Conservation (phyloP, 1,284 basidiomycete species). For the Testicularia cyperi region DNA sequence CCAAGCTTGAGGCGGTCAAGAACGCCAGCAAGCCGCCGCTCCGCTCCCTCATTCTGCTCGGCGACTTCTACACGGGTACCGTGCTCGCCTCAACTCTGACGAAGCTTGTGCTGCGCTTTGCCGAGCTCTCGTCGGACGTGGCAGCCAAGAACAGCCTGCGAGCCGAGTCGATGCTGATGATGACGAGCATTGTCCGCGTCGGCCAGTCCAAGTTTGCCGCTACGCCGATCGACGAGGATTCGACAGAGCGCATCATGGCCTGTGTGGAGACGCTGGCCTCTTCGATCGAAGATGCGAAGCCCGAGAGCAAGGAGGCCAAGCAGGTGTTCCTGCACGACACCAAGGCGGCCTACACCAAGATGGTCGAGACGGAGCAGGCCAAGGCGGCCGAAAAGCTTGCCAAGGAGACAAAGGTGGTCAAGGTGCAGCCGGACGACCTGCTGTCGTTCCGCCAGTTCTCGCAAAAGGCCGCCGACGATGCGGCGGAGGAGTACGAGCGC, state of each 20-base stretch:
- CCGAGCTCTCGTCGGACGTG: conserved; percentile 67
- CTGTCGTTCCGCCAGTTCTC: conserved; percentile 91
- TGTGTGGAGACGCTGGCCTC: conserved; percentile 86
- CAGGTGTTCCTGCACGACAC: conserved; percentile 92
- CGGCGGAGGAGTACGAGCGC: conserved; percentile 71
- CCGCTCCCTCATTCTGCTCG: conserved; percentile 85
- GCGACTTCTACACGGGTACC: conserved; percentile 94
- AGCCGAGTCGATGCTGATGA: conserved; percentile 96
- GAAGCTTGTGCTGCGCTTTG: conserved; percentile 85
- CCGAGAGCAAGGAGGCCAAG: conserved; percentile 68
- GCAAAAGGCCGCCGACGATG: conserved; percentile 71
- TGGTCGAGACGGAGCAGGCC: conserved; percentile 76
- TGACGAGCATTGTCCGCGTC: conserved; percentile 94
- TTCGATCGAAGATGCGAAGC: conserved; percentile 30
- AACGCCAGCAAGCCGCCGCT: conserved; percentile 86
- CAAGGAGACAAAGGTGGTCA: conserved; percentile 72
- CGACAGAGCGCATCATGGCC: conserved; percentile 91
- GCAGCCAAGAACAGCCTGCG: conserved; percentile 68
- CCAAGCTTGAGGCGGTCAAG: conserved; percentile 77
- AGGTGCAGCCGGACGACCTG: conserved; percentile 89
- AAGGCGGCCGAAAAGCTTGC: conserved; percentile 77
- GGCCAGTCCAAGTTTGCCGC: conserved; percentile 94
- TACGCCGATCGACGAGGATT: conserved; percentile 95
- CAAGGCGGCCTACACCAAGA: conserved; percentile 87
- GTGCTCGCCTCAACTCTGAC: conserved; percentile 85